Evolutionary conservation across 805 yeast species (phyloP), one percentile per base, ranked within the genome.

Genomic region (Candida orba): DNA sequence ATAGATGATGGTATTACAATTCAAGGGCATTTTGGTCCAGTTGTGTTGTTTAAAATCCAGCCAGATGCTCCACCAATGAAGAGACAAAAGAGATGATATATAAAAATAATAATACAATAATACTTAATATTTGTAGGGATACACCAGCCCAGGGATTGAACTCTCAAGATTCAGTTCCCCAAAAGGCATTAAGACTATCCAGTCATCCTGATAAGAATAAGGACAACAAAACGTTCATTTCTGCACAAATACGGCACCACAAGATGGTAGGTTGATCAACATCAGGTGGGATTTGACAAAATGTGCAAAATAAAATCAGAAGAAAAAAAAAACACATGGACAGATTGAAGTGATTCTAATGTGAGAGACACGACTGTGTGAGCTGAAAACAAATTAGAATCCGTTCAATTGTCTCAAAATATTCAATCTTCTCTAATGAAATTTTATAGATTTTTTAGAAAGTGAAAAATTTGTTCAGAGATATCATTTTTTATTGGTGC

Each of bases 191-290:
- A 32, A 59, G 63, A 57, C 53, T 59, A 48, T 52, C 55, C 59
- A 33, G 10, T 18, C 35, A 27, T 24, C 36, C 41, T 13, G 6
- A 10, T 27, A 6, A n/a, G n/a, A n/a, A 27, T 10, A 27, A 37
- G 24, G 34, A 37, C 42, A 40, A 44, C 37, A 36, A 18, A 42
- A 39, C 56, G 27, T 63, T 55, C 44, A 50, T 67, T 47, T 67
- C 42, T 62, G 72, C 71, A 67, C 71, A 60, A 65, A 53, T 54
- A 59, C 71, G 72, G 72, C 72, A 62, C 72, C 69, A 60, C 57
- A 54, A 58, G 64, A 60, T 52, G 60, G 66, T 50, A 44, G 52
- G 53, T 27, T 37, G 12, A 30, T 47, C 51, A 55, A 47, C 50
- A 52, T 55, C 62, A 58, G 48, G 60, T 53, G 68, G 71, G 68